Conservation (phyloP, 176 grass and related monocot species). For the Oryza rufipogon region DNA sequence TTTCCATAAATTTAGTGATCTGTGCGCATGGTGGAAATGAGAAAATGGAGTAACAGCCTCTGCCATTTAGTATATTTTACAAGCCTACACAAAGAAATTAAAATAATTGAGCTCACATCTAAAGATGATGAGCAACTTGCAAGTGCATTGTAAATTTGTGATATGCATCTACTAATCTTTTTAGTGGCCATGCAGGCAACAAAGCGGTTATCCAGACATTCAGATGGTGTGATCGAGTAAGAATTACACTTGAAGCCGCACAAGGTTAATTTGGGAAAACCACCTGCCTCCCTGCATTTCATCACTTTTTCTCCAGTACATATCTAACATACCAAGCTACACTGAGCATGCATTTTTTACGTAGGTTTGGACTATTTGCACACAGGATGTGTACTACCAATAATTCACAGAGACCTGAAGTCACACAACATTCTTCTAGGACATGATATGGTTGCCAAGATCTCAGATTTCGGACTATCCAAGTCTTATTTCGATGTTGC, state of each 20-base stretch:
- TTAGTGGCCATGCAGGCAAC: constrained; percentile 31
- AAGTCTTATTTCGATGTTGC: constrained; percentile 27
- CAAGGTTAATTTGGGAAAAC: constrained; percentile 35
- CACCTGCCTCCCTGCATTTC: too few species aligned
- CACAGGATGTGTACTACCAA: constrained; percentile 37
- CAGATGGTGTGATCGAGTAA: constrained; percentile 40
- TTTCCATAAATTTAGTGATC: too few species aligned
- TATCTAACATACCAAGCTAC: too few species aligned
- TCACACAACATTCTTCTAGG: constrained; percentile 65
- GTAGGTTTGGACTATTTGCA: constrained; percentile 69
- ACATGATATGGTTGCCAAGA: constrained; percentile 44
- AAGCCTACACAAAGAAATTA: too few species aligned
- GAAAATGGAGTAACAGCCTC: too few species aligned
- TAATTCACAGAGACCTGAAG: constrained; percentile 70
- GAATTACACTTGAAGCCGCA: constrained; percentile 48
- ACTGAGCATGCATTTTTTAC: background rate
- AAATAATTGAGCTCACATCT: too few species aligned
- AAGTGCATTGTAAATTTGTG: too few species aligned
- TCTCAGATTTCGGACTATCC: constrained; percentile 64
- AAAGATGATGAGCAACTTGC: too few species aligned
- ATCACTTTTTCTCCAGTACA: too few species aligned
- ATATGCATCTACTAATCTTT: too few species aligned
- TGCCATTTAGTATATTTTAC: too few species aligned
- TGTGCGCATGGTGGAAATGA: too few species aligned
- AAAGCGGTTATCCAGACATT: constrained; percentile 7